Evolutionary conservation across 2,329 filamentous ascomycete species (phyloP), one percentile per base, ranked within the genome.

Genomic region (Diaporthe vexans): DNA sequence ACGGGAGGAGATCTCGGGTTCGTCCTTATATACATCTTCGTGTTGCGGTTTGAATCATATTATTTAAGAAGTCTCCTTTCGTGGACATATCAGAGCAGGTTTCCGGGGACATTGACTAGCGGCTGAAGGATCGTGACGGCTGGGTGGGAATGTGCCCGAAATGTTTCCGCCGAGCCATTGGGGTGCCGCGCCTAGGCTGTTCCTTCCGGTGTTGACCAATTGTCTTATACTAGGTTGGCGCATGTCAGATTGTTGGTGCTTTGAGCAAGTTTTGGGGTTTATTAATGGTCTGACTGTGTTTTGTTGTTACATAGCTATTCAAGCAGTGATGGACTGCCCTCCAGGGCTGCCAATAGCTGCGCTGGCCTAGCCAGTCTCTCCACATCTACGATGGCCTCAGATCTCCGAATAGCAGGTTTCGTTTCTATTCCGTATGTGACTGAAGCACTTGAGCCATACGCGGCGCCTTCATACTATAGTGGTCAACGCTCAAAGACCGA

Each of bases 91-190:
- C 19, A 21, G 19, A 21, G 11, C 37, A 40, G 15, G 37, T 40
- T 13, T 13, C 13, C 37, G 37, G 37, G 37, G 37, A 40, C 37
- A 40, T 40, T 40, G 37, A 13, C 37, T 67, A 33, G 46, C 4
- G 33, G 15, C 63, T 52, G 63, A 52, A 67, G 63, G 46, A 67
- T 67, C 46, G 21, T n/a, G 29, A 19, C 63, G 43, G 46, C 63
- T 26, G 11, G 43, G 21, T 21, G 13, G 19, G 46, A 52, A 67
- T 52, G 63, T 67, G 33, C 29, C 63, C 63, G 63, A 67, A 67
- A 67, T 52, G 63, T 67, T 35, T 67, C 63, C 63, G 63, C 63
- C 46, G 46, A 26, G 63, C 63, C 63, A 52, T 7, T 52, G 21
- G n/a, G n/a, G 21, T 21, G 43, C 46, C 3, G 21, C 29, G 29